Conservation (phyloP, 179 eudicot genomes). For the Spinacia oleracea region DNA sequence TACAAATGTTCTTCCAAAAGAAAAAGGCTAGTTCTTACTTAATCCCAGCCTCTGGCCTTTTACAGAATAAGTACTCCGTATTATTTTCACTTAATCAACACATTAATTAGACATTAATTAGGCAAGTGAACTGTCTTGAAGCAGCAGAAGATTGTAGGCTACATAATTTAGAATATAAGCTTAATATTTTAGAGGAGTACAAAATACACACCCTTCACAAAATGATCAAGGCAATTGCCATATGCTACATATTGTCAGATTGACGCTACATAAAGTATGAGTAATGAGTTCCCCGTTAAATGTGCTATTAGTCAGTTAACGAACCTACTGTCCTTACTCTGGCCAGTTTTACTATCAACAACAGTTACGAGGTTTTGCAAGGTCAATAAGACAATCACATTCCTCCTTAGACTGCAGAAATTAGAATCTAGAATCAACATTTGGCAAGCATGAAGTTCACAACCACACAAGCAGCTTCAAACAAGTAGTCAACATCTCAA, state of each 20-base stretch:
- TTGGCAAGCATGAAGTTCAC: constrained; percentile 3
- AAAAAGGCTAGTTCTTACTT: too few species aligned
- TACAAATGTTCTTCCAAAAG: too few species aligned
- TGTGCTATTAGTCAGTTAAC: constrained; percentile 16
- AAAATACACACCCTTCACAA: constrained; percentile 69
- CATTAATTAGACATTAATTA: too few species aligned
- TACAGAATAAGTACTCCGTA: too few species aligned
- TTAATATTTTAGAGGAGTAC: too few species aligned
- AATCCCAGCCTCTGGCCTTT: too few species aligned
- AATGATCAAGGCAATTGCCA: constrained; percentile 4
- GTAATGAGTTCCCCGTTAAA: not conserved
- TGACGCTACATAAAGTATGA: not conserved
- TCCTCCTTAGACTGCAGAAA: constrained; percentile 79
- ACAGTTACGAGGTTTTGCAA: constrained; percentile 84
- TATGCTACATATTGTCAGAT: not conserved
- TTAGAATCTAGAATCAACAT: constrained; percentile 20
- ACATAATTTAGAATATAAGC: too few species aligned
- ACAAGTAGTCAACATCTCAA: not conserved
- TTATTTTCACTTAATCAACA: too few species aligned
- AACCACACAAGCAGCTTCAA: not conserved
- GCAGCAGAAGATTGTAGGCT: too few species aligned
- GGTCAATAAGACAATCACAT: constrained; percentile 75
- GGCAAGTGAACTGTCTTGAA: too few species aligned
- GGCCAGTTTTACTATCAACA: constrained; percentile 91
- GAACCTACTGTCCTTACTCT: constrained; percentile 93